Conservation (phyloP, 352 stramenopile species). For the Pythium oligandrum region DNA sequence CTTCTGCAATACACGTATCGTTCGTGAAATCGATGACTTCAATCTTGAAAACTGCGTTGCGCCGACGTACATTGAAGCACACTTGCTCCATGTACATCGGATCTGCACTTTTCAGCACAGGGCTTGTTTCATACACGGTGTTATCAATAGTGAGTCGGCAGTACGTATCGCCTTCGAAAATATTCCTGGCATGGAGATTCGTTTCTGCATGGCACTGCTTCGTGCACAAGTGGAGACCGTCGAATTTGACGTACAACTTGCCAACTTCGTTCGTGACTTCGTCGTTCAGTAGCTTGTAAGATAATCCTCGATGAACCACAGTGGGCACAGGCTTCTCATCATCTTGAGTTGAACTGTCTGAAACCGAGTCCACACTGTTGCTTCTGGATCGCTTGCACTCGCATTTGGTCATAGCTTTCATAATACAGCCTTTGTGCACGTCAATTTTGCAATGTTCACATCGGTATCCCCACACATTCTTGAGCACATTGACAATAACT, state of each 20-base stretch:
- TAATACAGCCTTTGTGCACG: conserved; percentile 84
- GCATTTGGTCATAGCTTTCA: conserved; percentile 79
- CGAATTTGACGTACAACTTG: conserved; percentile 70
- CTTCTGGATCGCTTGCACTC: conserved; percentile 36
- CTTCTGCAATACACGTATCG: conserved; percentile 61
- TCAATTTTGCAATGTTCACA: conserved; percentile 79
- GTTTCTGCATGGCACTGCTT: conserved; percentile 66
- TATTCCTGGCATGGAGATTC: conserved; percentile 79
- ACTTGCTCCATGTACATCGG: conserved; percentile 84
- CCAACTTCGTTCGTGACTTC: conserved; percentile 33
- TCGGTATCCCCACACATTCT: conserved; percentile 75
- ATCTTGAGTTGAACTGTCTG: neutral
- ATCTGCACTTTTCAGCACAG: conserved; percentile 81
- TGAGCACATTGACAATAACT: conserved; percentile 82
- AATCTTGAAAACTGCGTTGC: conserved; percentile 56
- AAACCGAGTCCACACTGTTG: neutral
- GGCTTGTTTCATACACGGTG: conserved; percentile 70
- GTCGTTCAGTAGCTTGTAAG: conserved; percentile 49
- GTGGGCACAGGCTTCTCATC: conserved; percentile 4
- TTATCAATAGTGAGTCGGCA: conserved; percentile 67
- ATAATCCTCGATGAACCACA: conserved; percentile 21
- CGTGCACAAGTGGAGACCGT: conserved; percentile 75
- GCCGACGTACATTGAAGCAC: conserved; percentile 61
- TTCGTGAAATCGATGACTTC: conserved; percentile 85
- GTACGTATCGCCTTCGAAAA: conserved; percentile 86